Evolutionary conservation across 768 basidiomycete species (phyloP).

Genomic region (Mycena leptocephala): DNA sequence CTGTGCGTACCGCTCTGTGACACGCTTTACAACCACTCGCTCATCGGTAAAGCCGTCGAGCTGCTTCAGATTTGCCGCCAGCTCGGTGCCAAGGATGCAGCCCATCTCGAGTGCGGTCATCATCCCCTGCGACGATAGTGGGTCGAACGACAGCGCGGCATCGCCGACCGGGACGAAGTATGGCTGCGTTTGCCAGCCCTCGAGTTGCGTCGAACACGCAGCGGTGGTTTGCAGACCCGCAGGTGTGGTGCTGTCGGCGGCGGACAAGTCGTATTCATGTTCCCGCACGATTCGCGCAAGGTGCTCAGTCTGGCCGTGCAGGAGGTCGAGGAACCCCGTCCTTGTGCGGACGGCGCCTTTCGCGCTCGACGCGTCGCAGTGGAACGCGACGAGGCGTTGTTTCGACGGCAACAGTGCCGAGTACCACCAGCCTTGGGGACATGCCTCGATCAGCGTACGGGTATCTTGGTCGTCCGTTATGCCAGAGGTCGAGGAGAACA

Average conservation of each 20-base stretch:
- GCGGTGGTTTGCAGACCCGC: constrained; percentile 39
- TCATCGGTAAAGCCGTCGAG: constrained; percentile 19
- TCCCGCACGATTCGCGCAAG: constrained; percentile 40
- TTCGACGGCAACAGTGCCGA: constrained; percentile 46
- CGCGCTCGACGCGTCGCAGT: constrained; percentile 50
- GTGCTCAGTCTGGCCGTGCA: constrained; percentile 42
- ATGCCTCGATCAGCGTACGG: constrained; percentile 55
- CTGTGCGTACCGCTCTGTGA: constrained; percentile 21
- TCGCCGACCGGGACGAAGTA: constrained; percentile 55
- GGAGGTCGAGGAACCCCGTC: constrained; percentile 48
- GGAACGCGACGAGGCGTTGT: constrained; percentile 51
- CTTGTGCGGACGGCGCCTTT: constrained; percentile 41
- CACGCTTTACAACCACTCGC: constrained; percentile 6
- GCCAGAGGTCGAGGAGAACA: constrained; percentile 39
- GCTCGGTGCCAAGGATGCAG: constrained; percentile 40
- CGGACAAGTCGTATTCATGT: constrained; percentile 42
- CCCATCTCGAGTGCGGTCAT: constrained; percentile 53
- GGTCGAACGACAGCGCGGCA: constrained; percentile 57
- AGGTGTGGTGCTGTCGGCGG: constrained; percentile 31
- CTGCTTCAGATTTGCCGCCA: constrained; percentile 29
- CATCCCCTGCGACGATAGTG: constrained; percentile 58
- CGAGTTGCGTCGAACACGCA: constrained; percentile 27
- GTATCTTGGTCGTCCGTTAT: constrained; percentile 43
- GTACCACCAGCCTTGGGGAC: constrained; percentile 54
- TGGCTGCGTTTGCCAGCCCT: constrained; percentile 34